A percentile compares a stretch with the other conserved stretches of the same genome.
Conservation (phyloP, 2,329 filamentous ascomycete species). For the Akanthomyces lecanii region DNA sequence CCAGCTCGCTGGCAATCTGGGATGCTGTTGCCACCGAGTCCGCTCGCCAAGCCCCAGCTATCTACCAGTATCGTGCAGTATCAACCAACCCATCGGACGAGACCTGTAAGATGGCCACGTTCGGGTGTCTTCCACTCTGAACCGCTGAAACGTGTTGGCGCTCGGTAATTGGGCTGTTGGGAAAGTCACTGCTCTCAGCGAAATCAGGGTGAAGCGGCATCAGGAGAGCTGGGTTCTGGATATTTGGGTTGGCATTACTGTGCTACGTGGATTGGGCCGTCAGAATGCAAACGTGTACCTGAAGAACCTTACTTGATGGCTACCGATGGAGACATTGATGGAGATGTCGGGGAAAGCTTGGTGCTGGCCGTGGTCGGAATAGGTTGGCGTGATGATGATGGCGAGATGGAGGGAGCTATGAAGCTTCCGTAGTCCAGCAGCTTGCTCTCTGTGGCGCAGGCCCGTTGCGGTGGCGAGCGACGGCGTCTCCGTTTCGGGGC, state of each 20-base stretch:
- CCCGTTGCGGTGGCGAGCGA: neutral
- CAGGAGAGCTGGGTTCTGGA: too few species aligned
- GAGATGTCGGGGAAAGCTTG: neutral
- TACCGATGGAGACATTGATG: neutral
- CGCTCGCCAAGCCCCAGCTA: neutral
- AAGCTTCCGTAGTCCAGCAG: conserved; percentile 1
- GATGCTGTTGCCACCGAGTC: neutral
- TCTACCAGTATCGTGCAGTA: neutral
- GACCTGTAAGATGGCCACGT: neutral
- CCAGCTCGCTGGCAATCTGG: neutral
- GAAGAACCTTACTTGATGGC: neutral
- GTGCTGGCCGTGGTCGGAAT: neutral
- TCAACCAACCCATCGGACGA: neutral
- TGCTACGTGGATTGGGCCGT: neutral
- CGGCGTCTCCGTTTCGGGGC: neutral
- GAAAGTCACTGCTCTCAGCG: neutral
- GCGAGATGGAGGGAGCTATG: neutral
- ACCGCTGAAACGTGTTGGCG: neutral
- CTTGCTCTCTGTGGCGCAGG: conserved; percentile 5
- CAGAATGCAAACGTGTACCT: neutral
- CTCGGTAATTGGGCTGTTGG: neutral
- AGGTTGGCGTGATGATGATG: neutral
- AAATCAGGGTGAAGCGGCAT: neutral
- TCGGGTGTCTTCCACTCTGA: neutral
- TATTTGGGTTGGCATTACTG: neutral